Conservation (phyloP, 495 filamentous ascomycete species). For the Hypoxylon fragiforme region DNA sequence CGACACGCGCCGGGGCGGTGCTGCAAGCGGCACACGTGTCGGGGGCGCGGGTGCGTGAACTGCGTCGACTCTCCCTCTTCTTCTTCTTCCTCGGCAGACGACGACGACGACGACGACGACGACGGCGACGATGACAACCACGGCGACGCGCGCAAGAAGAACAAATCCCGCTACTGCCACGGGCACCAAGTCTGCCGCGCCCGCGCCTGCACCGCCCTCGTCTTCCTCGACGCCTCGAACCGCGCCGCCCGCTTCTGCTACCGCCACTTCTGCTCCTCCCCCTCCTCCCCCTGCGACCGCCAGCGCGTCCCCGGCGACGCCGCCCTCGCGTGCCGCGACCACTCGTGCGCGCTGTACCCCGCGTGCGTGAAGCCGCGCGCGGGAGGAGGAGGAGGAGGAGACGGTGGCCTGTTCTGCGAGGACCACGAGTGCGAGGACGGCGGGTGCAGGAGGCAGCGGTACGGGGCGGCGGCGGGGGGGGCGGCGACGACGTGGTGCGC, state of each 20-base stretch:
- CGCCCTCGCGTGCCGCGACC: conserved; percentile 19
- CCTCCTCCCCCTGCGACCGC: conserved; percentile 3
- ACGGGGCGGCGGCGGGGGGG: conserved; percentile 1
- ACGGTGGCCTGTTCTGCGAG: conserved; percentile 19
- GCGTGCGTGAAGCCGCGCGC: conserved; percentile 8
- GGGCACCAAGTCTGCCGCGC: conserved; percentile 17
- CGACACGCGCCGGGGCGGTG: conserved; percentile 9
- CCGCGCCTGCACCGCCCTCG: conserved; percentile 3
- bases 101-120: neutral
- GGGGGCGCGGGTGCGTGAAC: conserved; percentile 3
- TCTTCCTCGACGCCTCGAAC: conserved; percentile 17
- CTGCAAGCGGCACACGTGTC: conserved; percentile 22
- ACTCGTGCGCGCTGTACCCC: conserved; percentile 20
- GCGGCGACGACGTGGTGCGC: conserved; percentile 16
- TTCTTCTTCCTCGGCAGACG: neutral
- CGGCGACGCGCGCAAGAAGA: neutral
- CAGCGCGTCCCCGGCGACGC: conserved; percentile 13
- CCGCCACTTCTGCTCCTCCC: conserved; percentile 19
- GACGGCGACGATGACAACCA: neutral
- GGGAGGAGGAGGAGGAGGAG: neutral
- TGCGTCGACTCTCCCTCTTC: conserved; percentile 1
- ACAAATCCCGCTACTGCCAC: conserved; percentile 6
- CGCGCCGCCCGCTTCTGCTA: conserved; percentile 19
- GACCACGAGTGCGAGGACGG: conserved; percentile 18
- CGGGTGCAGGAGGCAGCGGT: conserved; percentile 18